Base-by-base conservation (phyloP, 2,329 filamentous ascomycete species). In the Alternaria dauci region DNA sequence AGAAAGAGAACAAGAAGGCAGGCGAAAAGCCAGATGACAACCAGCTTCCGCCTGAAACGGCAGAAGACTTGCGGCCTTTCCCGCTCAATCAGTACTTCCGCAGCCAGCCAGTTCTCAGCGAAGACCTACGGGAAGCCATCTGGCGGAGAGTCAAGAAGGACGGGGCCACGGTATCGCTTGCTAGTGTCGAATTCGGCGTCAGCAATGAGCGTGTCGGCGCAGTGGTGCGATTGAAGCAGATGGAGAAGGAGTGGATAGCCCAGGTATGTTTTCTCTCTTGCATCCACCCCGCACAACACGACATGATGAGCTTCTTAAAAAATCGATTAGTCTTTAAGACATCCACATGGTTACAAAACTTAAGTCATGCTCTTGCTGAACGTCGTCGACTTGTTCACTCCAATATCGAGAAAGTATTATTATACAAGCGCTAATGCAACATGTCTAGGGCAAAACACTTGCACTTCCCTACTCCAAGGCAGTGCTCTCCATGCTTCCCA, bases 301-400 rank as follows among this genome's bases (percentile, higher is more conserved):
- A 67, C 65, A 83, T 90, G 89, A 91, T 91, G 89, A 92, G 86
- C 81, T 87, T 72, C 86, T 79, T 83, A 86, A 70, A 70, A 88
- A 87, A 91, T 83, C 94, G 94, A 97, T 98, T 97, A 97, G 94
- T 98, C 94, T 97, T 96, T 86, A 97, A 97, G 94, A 98, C 94
- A 89, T 80, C 83, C 78, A 88, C 85, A 89, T 95, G 92, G 92
- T 97, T 94, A 94, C 84, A 90, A 86, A 87, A 83, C 57, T 83
- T 87, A 85, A 70, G 69, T 86, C 87, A 89, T 89, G 85, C 86
- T 87, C 87, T 90, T 87, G 90, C 90, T 92, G 90, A 92, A 70
- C 58, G 70, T 72, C 52, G 47, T 60, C 26, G 32, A 30, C 38
- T 44, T 38, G 28, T 32, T 20, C 30, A 32, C 44, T 57, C 14